Base-by-base conservation (phyloP, 208 protist genomes). In the Naegleria lovaniensis region DNA sequence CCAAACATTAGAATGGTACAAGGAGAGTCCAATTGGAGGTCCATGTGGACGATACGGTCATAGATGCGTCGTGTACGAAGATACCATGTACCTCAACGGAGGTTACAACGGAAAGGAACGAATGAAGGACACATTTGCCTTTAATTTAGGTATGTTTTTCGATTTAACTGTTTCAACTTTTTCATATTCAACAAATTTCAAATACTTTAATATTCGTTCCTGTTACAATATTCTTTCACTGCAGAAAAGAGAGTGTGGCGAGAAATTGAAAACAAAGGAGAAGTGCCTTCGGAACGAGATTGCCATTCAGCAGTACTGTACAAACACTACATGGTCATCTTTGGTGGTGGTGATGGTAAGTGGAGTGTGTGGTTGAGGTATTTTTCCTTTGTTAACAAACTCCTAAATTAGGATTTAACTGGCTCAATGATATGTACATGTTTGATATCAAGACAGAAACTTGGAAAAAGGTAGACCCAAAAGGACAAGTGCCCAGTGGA, bases 331-430 rank as follows among this genome's bases (percentile, higher is more conserved):
- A 89, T 89, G 85, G 25, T 67, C 19, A 67, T 89, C 38, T 89
- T 89, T 40, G 85, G 85, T 67, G 85, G 85, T 67, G 85, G 85
- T 41, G 85, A 89, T 89, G 85, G 85, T 79, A 75, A 75, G 58
- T 75, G 25, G 25, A 75, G 13, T 75, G 2, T n/a, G 3, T 75
- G 3, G 13, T 29, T 75, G 25, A 5, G 25, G 25, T 75, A n/a
- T 75, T 75, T 16, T 75, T n/a, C 25, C 25, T 16, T 75, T 75
- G 25, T n/a, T 29, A 75, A 75, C 58, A 16, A 75, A 75, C 58
- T 75, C 58, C 13, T 75, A 75, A n/a, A n/a, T n/a, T 75, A 75
- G 58, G 58, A 38, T 89, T 89, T 25, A 38, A 39, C 40, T 89
- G 85, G 85, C 59, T 89, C 36, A 89, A 89, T 40, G 85, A 67